Base-by-base conservation (phyloP, 1,284 basidiomycete species). In the Ceratorhiza oryzae-sativae region DNA sequence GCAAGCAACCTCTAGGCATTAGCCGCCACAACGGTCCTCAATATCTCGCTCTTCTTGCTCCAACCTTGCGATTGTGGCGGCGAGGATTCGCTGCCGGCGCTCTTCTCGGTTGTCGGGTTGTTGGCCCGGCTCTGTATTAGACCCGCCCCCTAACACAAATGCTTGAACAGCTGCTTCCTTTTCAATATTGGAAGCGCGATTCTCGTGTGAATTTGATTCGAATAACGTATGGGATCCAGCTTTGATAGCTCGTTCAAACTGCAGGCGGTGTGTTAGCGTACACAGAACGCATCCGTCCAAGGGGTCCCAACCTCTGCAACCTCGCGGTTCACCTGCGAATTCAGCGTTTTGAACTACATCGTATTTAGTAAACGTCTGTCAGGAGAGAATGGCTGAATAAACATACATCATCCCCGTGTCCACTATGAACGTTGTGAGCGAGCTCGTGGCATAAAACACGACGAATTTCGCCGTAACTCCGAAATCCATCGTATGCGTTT, bases 391-490 rank as follows among this genome's bases (percentile, higher is more conserved):
- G 10, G 45, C 13, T 13, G 27, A 48, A 36, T 25, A 56, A 51
- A 82, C 89, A 77, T 74, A 91, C 91, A 75, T 90, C 86, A 63
- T 91, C 84, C 76, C 90, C 88, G 76, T 93, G 91, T 72, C 88
- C 86, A 1, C 86, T 82, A 85, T 87, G 89, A 0, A 88, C 84
- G 76, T 92, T 93, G 78, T 93, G 91, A 30, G 89, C 82, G 36
- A 93, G 80, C 77, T 93, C 91, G 78, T 93, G 91, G 76, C 90
- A 90, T 4, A 93, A 82, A 13, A 91, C 89, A 25, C 84, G 82
- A 51, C 90, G 83, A 34, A 90, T 83, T 1, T 91, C 88, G 27
- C 79, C 80, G 77, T 92, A 93, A 9, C 82, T 77, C 70, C 89
- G 81, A 77, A 91, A 90, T 3, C 90, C 91, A 74, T 90, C 89